Conservation (phyloP, 257 asterid genomes). For the Jaltomata sinuosa region DNA sequence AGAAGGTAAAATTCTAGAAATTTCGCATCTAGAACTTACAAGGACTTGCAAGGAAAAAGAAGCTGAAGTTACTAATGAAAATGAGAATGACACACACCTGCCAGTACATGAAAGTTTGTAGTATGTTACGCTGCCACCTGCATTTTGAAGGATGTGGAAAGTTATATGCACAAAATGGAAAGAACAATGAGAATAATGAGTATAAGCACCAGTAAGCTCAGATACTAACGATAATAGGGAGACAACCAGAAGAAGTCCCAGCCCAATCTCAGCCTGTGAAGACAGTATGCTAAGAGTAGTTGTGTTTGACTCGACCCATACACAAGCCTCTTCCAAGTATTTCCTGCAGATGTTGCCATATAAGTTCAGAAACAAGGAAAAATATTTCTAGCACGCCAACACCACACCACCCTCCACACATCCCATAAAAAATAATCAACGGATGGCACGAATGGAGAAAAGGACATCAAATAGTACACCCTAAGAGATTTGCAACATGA, state of each 20-base stretch:
- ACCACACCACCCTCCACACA: neutral
- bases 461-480: neutral
- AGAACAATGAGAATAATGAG: conserved; percentile 12
- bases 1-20: neutral
- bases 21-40: neutral
- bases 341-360: conserved; percentile 46
- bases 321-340: conserved; percentile 86
- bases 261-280: conserved; percentile 72
- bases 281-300: conserved; percentile 71
- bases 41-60: neutral
- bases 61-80: neutral
- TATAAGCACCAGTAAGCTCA: conserved; percentile 6
- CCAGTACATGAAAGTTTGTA: conserved; percentile 91
- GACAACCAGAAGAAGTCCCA: neutral
- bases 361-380: conserved; percentile 2
- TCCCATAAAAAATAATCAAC: neutral
- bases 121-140: conserved; percentile 88
- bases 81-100: conserved; percentile 43
- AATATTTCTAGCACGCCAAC: neutral
- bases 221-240: neutral
- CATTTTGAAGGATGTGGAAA: conserved; percentile 14
- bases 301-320: conserved; percentile 88
- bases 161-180: neutral
- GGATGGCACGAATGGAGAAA: neutral
- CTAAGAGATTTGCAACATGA: neutral